Evolutionary conservation across 805 yeast species (phyloP), one percentile per base, ranked within the genome.

Genomic region (Cyberlindnera lachancei): DNA sequence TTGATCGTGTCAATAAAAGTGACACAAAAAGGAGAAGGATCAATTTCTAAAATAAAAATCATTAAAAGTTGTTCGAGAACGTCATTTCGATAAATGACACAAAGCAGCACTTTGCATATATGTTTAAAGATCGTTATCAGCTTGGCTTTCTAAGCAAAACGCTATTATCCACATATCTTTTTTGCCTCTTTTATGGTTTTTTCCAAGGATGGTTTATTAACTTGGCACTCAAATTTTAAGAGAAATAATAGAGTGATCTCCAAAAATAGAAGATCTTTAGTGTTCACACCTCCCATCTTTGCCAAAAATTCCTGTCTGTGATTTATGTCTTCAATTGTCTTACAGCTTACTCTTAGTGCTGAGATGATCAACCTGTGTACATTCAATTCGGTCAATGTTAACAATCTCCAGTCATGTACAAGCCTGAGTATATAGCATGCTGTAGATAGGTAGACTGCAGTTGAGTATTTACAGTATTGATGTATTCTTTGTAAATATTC

Each of bases 241-340:
- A 73, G 45, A 42, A 67, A 69, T 35, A 75, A 50, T 24, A 73
- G 55, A 1, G 74, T 64, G 15, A 72, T 62, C 43, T 74, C 81
- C 27, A 75, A 52, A 18, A 60, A 54, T 34, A 60, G 53, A 30
- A 74, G 52, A 33, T 74, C 81, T 5, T 46, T 33, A 25, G 56
- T 37, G 46, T 54, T 39, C 34, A 70, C 50, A 1, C 76, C 76
- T 3, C 66, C 68, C 15, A 66, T 68, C 21, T 60, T 60, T 5
- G 75, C 69, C 36, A 61, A 63, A 29, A 66, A 59, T 24, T 48
- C 53, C 44, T 66, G 70, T 10, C 59, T 53, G 37, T 66, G 67
- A 29, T 57, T 59, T 22, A 65, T 50, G 43, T 70, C 76, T 42
- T 70, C 76, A 4, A 67, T 40, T 7, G 58, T 51, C 41, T 70